These are phyloP conservation scores for Hypericum perforatum DNA, from an alignment of 345 rosid genomes.

Conservation along the genomic window DNA sequence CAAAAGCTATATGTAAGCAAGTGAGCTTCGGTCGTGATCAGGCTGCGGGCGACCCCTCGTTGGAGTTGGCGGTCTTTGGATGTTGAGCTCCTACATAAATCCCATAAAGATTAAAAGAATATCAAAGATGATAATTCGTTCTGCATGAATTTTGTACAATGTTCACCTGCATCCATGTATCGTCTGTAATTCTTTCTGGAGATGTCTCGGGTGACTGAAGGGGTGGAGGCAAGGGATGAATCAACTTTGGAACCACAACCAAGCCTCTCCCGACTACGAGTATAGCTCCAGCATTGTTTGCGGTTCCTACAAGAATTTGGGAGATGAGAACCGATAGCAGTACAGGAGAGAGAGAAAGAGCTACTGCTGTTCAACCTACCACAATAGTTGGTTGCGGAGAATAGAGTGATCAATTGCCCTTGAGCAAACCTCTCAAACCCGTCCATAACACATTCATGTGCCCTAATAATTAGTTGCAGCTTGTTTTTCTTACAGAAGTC, in stretches of 20 bases:
- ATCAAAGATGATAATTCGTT: too few relatives aligned
- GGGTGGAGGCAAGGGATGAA: constrained; percentile 98
- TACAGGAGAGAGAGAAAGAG: neutral
- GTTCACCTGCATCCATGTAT: constrained; percentile 93
- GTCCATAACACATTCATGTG: constrained; percentile 99
- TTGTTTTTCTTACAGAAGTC: constrained; percentile 96
- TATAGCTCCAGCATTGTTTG: constrained; percentile 98
- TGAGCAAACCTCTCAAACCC: constrained; percentile 99
- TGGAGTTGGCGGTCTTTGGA: constrained; percentile 99
- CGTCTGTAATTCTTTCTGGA: constrained; percentile 68
- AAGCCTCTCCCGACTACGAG: constrained; percentile 91
- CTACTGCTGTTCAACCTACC: constrained; percentile 37
- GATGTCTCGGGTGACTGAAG: constrained; percentile 83
- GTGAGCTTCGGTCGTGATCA: constrained; percentile 74
- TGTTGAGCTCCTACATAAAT: constrained; percentile 74
- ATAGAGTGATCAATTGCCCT: constrained; percentile 91
- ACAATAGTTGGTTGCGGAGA: constrained; percentile 96
- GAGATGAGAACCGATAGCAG: constrained; percentile 13
- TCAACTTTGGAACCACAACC: constrained; percentile 90
- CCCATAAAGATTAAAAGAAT: neutral
- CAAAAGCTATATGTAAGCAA: constrained; percentile 56
- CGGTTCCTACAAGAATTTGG: constrained; percentile 48
- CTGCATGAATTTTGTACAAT: too few relatives aligned
- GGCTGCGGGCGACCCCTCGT: constrained; percentile 97
- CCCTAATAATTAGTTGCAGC: constrained; percentile 83